Percentiles rank a stretch among this genome's conserved stretches.
These are phyloP conservation scores for Chaetomiaceae sp. DNA, from an alignment of 2,329 filamentous ascomycete genomes.

Conservation along the genomic window DNA sequence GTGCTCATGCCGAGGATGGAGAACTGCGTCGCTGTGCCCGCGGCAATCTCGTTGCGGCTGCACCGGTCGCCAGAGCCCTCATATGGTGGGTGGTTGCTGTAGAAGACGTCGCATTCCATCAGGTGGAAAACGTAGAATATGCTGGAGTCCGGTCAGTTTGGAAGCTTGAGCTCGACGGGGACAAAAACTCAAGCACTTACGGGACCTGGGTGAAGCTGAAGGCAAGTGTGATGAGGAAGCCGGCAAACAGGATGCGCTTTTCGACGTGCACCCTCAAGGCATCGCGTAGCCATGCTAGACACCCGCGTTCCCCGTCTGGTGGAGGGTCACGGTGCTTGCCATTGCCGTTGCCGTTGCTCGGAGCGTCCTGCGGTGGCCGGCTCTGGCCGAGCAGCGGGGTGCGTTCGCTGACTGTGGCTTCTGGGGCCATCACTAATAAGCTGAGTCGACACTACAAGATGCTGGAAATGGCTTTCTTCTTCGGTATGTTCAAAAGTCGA, in stretches of 20 bases:
- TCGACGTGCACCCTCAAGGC: conserved; percentile 11
- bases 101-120: conserved; percentile 68
- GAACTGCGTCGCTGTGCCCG: conserved; percentile 56
- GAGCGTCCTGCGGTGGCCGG: background rate
- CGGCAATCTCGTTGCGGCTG: conserved; percentile 54
- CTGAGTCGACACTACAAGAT: too few species aligned
- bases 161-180: background rate
- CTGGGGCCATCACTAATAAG: background rate
- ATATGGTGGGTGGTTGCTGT: conserved; percentile 49
- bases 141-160: conserved; percentile 32
- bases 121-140: conserved; percentile 60
- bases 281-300: background rate
- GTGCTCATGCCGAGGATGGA: conserved; percentile 62
- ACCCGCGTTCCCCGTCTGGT: background rate
- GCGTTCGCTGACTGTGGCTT: background rate
- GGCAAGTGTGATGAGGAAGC: conserved; percentile 51
- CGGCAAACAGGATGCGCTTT: conserved; percentile 41
- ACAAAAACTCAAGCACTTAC: too few species aligned
- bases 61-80: conserved; percentile 48
- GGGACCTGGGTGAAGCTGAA: conserved; percentile 46
- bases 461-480: too few species aligned
- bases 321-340: background rate
- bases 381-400: background rate
- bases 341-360: background rate
- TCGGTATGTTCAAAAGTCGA: too few species aligned